Conservation (phyloP, 495 filamentous ascomycete species). For the Aspergillus saccharolyticus region DNA sequence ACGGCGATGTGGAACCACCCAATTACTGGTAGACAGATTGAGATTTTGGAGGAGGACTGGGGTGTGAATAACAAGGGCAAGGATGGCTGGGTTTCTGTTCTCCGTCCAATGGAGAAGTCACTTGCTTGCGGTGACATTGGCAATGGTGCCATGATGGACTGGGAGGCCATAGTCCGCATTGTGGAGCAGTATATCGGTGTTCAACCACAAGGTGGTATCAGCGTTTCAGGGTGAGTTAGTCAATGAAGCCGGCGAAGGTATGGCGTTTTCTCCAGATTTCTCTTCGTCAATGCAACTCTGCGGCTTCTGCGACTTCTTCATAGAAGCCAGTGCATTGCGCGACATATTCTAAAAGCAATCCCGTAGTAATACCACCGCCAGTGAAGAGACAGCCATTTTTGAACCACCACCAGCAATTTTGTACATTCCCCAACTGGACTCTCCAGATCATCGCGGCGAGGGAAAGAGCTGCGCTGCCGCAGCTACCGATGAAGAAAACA, state of each 20-base stretch:
- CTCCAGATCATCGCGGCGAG: slow-evolving; percentile 83
- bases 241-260: background rate
- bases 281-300: background rate
- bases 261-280: background rate
- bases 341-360: slow-evolving; percentile 60
- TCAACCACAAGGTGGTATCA: background rate
- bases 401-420: slow-evolving; percentile 98
- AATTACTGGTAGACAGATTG: slow-evolving; percentile 65
- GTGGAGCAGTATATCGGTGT: slow-evolving; percentile 43
- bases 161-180: slow-evolving; percentile 60
- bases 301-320: slow-evolving; percentile 12
- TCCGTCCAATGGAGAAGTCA: slow-evolving; percentile 63
- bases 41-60: slow-evolving; percentile 70
- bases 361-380: slow-evolving; percentile 60
- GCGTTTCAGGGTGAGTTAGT: background rate
- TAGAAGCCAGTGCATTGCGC: slow-evolving; percentile 32
- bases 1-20: slow-evolving; percentile 89
- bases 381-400: slow-evolving; percentile 65
- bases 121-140: slow-evolving; percentile 82
- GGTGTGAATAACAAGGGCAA: slow-evolving; percentile 37
- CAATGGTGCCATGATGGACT: slow-evolving; percentile 72
- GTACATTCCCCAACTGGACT: slow-evolving; percentile 76
- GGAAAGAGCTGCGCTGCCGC: slow-evolving; percentile 71
- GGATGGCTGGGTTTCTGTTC: slow-evolving; percentile 70
- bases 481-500: slow-evolving; percentile 77